Base-by-base conservation (phyloP, 163 green algal genomes). In the Chloroidium sp. region DNA sequence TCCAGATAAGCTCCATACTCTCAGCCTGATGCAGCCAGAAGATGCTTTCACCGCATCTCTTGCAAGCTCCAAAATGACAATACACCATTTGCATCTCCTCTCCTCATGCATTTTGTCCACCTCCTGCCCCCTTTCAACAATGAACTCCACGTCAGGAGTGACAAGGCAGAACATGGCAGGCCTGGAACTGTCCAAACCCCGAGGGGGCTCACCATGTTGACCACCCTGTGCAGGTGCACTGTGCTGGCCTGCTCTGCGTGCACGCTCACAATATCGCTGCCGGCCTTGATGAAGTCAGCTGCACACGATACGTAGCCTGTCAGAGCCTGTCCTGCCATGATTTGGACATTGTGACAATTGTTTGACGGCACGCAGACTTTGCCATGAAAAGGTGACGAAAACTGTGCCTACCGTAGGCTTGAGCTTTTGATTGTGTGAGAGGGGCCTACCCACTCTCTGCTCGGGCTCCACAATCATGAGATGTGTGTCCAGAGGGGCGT, bases 401-500 rank as follows among this genome's bases (percentile, higher is more conserved):
- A 36, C 36, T 36, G 36, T 36, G 36, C 36, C 36, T 36, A 36
- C 36, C 36, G 36, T 36, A 36, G 36, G 36, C 36, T 36, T 36
- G 36, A 36, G 36, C 36, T 36, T 36, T 36, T 36, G 36, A 36
- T 36, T 36, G 36, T 36, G 36, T 36, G 36, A 36, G 36, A 36
- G 10, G 67, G 67, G 67, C 67, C 67, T 72, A 72, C 67, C 67
- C 14, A 98, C 89, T 69, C 95, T 92, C 83, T 93, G 90, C 90
- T 99, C 96, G 4, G 96, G 96, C 92, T 99, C 95, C 76, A 98
- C 95, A 89, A 99, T 99, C 96, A 98, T 98, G 88, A 99, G 86
- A 88, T 99, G 96, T 72, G 90, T 92, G 86, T 99, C 96, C 61
- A 99, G 87, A 2, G 94, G 91, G 85, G 96, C 95, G 86, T 99